Evolutionary conservation across 805 yeast species (phyloP).

Genomic region (Starmerella roubikii): DNA sequence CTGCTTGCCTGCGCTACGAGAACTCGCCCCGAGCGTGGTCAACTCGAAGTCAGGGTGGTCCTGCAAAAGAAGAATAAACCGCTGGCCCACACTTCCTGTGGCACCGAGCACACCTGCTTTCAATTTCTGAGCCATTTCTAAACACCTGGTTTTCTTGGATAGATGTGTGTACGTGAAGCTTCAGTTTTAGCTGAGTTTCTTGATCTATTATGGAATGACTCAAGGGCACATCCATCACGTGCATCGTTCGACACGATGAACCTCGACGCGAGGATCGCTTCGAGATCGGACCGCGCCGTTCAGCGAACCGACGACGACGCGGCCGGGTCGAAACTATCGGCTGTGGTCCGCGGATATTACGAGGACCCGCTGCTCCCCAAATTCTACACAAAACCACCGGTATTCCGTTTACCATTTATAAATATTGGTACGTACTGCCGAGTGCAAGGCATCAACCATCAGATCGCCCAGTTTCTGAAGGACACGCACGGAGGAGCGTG

Average conservation of each 20-base stretch:
- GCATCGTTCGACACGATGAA: background rate
- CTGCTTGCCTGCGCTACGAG: constrained; percentile 83
- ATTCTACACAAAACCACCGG: constrained; percentile 8
- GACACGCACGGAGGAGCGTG: constrained; percentile 13
- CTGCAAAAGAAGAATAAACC: constrained; percentile 73
- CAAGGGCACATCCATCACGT: no score
- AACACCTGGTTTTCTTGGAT: background rate
- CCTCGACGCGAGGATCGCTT: background rate
- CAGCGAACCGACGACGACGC: constrained; percentile 53
- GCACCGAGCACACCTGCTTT: constrained; percentile 84
- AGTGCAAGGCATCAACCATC: constrained; percentile 32
- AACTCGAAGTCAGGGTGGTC: constrained; percentile 85
- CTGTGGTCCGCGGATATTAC: constrained; percentile 34
- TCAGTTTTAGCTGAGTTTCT: no score
- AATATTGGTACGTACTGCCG: constrained; percentile 50
- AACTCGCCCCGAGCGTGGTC: constrained; percentile 77
- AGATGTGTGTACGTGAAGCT: background rate
- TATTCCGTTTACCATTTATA: constrained; percentile 41
- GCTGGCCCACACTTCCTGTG: constrained; percentile 95
- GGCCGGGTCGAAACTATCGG: constrained; percentile 37
- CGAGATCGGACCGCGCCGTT: constrained; percentile 27
- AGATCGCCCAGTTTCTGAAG: constrained; percentile 32
- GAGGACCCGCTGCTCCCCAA: constrained; percentile 28
- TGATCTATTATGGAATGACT: no score
- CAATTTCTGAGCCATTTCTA: constrained; percentile 6